Conservation (phyloP, 2,329 filamentous ascomycete genomes). For the Pseudocercospora fuligena region DNA sequence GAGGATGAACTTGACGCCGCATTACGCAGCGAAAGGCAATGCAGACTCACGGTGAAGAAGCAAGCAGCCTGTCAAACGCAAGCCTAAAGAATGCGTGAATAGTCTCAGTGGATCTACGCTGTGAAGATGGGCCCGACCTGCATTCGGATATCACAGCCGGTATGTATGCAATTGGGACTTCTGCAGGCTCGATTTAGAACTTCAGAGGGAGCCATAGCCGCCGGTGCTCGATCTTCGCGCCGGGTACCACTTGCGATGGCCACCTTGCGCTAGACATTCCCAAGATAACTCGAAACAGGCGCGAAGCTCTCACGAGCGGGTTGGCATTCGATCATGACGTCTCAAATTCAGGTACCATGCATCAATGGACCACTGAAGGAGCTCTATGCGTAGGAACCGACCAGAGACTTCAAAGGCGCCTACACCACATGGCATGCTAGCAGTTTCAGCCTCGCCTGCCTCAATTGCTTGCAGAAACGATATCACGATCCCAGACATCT, state of each 20-base stretch:
- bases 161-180: background rate
- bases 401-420: slow-evolving; percentile 28
- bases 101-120: background rate
- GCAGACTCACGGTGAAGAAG: too few relatives aligned
- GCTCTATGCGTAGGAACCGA: slow-evolving; percentile 8
- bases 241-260: slow-evolving; percentile 14
- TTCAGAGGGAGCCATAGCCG: slow-evolving; percentile 23
- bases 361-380: slow-evolving; percentile 26
- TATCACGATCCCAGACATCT: slow-evolving; percentile 18
- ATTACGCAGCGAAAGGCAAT: too few relatives aligned
- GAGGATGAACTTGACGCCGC: too few relatives aligned
- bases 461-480: slow-evolving; percentile 17
- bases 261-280: slow-evolving; percentile 16
- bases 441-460: slow-evolving; percentile 29
- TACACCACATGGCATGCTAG: slow-evolving; percentile 15
- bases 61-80: background rate
- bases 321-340: slow-evolving; percentile 29
- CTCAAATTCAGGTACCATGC: slow-evolving; percentile 26
- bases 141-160: background rate
- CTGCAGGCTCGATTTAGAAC: slow-evolving; percentile 16
- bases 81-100: background rate
- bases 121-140: background rate
- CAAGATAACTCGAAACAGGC: slow-evolving; percentile 39
- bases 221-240: slow-evolving; percentile 29
- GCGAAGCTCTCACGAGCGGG: slow-evolving; percentile 32